Percentiles rank a stretch among this genome's conserved stretches.
Conservation (phyloP, 2,329 filamentous ascomycete species). For the Alternaria solani region DNA sequence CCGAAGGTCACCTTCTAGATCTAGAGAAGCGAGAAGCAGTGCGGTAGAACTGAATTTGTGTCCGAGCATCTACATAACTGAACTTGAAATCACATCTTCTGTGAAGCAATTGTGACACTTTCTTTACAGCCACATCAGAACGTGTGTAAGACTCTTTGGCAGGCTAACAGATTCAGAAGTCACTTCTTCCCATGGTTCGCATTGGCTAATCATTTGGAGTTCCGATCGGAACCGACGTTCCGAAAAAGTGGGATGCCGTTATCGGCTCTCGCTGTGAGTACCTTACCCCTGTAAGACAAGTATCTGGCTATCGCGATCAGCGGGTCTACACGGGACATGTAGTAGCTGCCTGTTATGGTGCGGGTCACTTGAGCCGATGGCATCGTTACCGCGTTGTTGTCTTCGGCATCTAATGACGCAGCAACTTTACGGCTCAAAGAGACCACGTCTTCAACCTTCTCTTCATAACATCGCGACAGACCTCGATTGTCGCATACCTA, state of each 20-base stretch:
- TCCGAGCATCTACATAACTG: background rate
- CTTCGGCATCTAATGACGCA: background rate
- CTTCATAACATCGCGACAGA: background rate
- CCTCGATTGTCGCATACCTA: background rate
- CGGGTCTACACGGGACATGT: background rate
- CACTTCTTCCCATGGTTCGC: background rate
- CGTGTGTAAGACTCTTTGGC: background rate
- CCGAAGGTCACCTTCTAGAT: conserved; percentile 13
- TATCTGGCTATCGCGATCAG: conserved; percentile 1
- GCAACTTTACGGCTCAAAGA: background rate
- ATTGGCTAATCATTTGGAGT: background rate
- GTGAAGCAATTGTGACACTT: background rate
- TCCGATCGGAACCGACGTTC: conserved; percentile 1
- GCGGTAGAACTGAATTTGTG: background rate
- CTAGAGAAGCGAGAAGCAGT: background rate
- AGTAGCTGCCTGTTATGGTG: background rate
- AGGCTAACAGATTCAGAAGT: background rate
- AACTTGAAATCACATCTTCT: background rate
- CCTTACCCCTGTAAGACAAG: conserved; percentile 8
- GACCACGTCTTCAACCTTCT: background rate
- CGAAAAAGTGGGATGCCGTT: conserved; percentile 10
- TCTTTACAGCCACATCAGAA: background rate
- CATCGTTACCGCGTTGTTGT: background rate
- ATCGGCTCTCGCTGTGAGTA: conserved; percentile 6
- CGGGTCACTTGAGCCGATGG: conserved; percentile 9